These are phyloP conservation scores for Lepidium aucheri DNA, from an alignment of 345 rosid species.

Conservation along the genomic window DNA sequence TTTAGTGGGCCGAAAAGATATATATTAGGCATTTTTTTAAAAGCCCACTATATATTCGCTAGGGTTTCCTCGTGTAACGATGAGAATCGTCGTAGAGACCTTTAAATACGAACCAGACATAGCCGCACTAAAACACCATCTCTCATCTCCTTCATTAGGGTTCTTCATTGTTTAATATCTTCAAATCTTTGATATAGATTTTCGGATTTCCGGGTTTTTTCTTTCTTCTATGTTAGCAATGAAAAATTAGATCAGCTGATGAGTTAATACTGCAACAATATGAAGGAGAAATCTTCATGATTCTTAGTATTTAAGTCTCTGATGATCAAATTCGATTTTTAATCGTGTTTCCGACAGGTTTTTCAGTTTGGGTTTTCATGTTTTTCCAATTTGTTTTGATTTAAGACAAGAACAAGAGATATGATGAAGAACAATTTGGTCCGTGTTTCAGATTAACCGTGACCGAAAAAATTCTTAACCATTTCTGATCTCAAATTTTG, in stretches of 20 bases:
- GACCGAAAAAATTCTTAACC: slow-evolving; percentile 22
- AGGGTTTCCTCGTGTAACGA: slow-evolving; percentile 4
- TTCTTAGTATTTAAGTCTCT: slow-evolving; percentile 31
- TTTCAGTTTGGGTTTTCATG: neutral
- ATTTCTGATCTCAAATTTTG: slow-evolving; percentile 21
- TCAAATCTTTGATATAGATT: neutral
- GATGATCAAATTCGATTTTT: slow-evolving; percentile 5
- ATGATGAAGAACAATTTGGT: slow-evolving; percentile 29
- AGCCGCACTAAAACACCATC: neutral
- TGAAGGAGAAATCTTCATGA: slow-evolving; percentile 25
- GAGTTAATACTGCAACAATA: slow-evolving; percentile 31
- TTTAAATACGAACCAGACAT: neutral
- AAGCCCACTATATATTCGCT: neutral
- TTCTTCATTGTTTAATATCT: neutral
- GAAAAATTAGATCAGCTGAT: slow-evolving; percentile 8
- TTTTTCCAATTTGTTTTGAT: neutral
- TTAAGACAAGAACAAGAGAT: neutral
- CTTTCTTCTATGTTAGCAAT: neutral
- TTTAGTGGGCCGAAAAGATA: neutral
- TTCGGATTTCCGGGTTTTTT: neutral
- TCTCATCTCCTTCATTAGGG: neutral
- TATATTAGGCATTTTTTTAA: neutral
- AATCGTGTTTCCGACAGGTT: neutral
- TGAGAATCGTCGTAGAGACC: neutral
- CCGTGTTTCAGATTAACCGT: slow-evolving; percentile 32